A percentile compares a stretch with the other conserved stretches of the same genome.
These are phyloP conservation scores for Backusella liffmaniae DNA, from an alignment of 192 early-diverging fungal species.

Conservation along the genomic window DNA sequence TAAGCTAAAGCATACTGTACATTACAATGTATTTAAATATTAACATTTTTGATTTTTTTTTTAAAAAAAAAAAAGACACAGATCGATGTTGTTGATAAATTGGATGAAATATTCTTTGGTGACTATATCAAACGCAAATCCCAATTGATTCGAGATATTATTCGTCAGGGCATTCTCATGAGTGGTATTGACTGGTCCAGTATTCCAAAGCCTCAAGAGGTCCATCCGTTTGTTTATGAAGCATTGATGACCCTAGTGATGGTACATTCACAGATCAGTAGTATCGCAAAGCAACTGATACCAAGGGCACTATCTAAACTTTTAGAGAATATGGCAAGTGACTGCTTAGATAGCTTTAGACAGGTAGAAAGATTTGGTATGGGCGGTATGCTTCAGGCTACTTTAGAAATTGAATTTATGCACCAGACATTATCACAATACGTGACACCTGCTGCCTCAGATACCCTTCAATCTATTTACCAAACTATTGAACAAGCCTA, in stretches of 20 bases:
- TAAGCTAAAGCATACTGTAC: constrained; percentile 24
- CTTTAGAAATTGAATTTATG: constrained; percentile 88
- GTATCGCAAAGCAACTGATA: constrained; percentile 77
- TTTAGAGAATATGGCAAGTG: constrained; percentile 69
- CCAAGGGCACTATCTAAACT: constrained; percentile 74
- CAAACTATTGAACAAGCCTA: constrained; percentile 66
- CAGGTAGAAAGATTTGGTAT: constrained; percentile 83
- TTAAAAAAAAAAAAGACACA: constrained; percentile 45
- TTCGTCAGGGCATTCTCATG: constrained; percentile 78
- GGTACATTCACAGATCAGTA: constrained; percentile 87
- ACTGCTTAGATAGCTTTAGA: constrained; percentile 78
- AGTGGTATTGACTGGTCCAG: constrained; percentile 88
- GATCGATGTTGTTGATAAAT: constrained; percentile 67
- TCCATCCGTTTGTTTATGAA: constrained; percentile 86
- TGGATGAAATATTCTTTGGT: constrained; percentile 82
- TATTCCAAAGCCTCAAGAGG: constrained; percentile 72
- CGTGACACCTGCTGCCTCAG: constrained; percentile 61
- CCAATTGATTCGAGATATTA: constrained; percentile 62
- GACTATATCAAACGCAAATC: constrained; percentile 85
- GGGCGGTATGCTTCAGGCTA: constrained; percentile 94
- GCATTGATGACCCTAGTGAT: constrained; percentile 84
- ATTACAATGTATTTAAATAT: not conserved
- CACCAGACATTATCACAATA: constrained; percentile 81
- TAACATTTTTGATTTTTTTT: not conserved
- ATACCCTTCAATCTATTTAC: constrained; percentile 76